Percentiles rank a stretch among this genome's conserved stretches.
Evolutionary conservation across 257 asterid genomes (phyloP).

Genomic region (Solanum etuberosum): DNA sequence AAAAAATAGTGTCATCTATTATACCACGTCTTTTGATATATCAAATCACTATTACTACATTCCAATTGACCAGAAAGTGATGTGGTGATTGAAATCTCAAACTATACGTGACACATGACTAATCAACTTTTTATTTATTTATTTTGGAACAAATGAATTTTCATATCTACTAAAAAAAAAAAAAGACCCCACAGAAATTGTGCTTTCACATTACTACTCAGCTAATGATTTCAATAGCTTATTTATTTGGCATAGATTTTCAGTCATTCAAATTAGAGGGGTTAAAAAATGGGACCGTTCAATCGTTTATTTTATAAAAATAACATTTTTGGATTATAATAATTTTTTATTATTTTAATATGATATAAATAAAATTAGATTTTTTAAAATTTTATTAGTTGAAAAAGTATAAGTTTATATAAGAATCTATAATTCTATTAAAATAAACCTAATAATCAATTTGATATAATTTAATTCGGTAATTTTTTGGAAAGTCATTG

Average conservation of each 20-base stretch:
- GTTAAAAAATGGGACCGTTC: not conserved
- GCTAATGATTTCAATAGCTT: not conserved
- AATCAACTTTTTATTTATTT: not conserved
- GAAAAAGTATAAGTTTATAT: not conserved
- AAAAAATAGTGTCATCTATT: rapidly evolving
- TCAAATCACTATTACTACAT: not conserved
- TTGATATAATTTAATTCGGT: not conserved
- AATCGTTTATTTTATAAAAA: not conserved
- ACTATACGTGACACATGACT: not conserved
- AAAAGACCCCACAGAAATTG: not conserved
- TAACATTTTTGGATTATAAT: not conserved
- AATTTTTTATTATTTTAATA: not conserved
- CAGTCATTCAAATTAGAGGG: not conserved
- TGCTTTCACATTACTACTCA: not conserved
- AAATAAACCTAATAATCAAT: too few species aligned
- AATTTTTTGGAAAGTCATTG: not conserved
- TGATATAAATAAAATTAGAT: not conserved
- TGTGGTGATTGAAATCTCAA: not conserved
- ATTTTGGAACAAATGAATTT: not conserved
- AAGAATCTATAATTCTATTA: too few species aligned
- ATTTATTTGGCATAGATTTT: not conserved
- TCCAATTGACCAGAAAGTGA: not conserved
- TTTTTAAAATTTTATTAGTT: not conserved
- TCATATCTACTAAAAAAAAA: not conserved
- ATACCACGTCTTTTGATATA: too few species aligned